Percentiles rank a stretch among this genome's conserved stretches.
Conservation (phyloP, 345 rosid genomes). For the Eucalyptus camaldulensis region DNA sequence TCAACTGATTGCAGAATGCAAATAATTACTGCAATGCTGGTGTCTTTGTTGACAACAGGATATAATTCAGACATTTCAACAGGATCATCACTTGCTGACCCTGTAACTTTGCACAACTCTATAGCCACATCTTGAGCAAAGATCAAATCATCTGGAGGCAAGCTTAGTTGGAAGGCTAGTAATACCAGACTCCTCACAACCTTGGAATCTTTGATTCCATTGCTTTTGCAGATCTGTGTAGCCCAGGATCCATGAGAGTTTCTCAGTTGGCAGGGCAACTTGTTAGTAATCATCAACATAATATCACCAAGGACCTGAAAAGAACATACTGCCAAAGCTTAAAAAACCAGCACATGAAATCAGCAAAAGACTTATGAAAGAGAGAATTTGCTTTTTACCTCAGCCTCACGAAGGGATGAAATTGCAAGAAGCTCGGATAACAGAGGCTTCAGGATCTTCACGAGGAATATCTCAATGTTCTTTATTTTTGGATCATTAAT, state of each 20-base stretch:
- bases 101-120: conserved; percentile 33
- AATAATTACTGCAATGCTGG: conserved; percentile 26
- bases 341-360: not conserved
- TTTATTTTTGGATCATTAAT: conserved; percentile 34
- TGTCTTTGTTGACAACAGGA: conserved; percentile 41
- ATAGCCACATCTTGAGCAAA: conserved; percentile 33
- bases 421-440: conserved; percentile 31
- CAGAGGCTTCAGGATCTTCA: conserved; percentile 44
- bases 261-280: conserved; percentile 42
- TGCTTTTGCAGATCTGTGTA: conserved; percentile 38
- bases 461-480: conserved; percentile 27
- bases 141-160: conserved; percentile 42
- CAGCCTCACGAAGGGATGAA: conserved; percentile 32
- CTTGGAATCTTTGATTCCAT: conserved; percentile 19
- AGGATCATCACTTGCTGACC: conserved; percentile 7
- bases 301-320: conserved; percentile 54
- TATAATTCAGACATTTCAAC: conserved; percentile 24
- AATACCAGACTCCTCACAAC: conserved; percentile 38
- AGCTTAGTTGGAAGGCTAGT: conserved; percentile 38
- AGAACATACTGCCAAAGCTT: not conserved
- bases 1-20: conserved; percentile 47
- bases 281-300: conserved; percentile 25
- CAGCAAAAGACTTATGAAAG: not conserved
- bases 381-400: conserved; percentile 25
- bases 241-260: conserved; percentile 58